phyloP scores from a whole-genome alignment of 2,329 filamentous ascomycete species.

The Peltaster fructicola region DNA sequence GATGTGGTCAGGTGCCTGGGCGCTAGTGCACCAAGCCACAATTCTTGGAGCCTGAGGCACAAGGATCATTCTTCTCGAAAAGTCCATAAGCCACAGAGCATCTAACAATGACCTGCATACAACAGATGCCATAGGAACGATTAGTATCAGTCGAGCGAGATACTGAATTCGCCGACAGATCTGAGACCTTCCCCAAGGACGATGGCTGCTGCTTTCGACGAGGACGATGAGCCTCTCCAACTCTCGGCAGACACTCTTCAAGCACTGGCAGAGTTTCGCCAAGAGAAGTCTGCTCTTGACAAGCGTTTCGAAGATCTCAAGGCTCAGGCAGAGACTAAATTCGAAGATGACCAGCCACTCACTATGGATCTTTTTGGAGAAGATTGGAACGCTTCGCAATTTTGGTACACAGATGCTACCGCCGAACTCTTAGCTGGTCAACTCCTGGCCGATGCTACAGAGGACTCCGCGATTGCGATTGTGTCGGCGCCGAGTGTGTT shows the following conservation, averaged over 20 bases:
- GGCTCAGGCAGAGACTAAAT: constrained; percentile 39
- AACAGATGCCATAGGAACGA: constrained; percentile 3
- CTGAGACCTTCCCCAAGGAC: too few relatives aligned
- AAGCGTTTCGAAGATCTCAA: constrained; percentile 53
- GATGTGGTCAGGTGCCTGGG: constrained; percentile 1
- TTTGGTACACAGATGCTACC: constrained; percentile 62
- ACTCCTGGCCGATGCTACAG: constrained; percentile 43
- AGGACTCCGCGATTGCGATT: constrained; percentile 41
- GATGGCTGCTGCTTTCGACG: too few relatives aligned
- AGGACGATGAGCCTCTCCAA: constrained; percentile 17
- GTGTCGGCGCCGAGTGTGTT: constrained; percentile 64
- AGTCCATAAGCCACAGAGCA: constrained; percentile 1
- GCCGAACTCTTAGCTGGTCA: constrained; percentile 45
- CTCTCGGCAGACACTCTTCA: constrained; percentile 50
- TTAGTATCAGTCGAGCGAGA: background rate
- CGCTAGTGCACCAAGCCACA: background rate
- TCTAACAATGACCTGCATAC: constrained; percentile 4
- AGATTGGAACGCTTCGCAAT: constrained; percentile 72
- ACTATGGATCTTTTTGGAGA: constrained; percentile 58
- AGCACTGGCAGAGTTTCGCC: constrained; percentile 57
- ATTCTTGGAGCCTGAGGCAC: constrained; percentile 2
- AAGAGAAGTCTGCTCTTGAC: constrained; percentile 48
- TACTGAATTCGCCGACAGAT: too few relatives aligned
- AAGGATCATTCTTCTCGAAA: background rate
- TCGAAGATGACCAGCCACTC: constrained; percentile 23